A percentile compares a stretch with the other conserved stretches of the same genome.
These are phyloP conservation scores for Euclidium syriacum DNA, from an alignment of 345 rosid genomes.

Conservation along the genomic window DNA sequence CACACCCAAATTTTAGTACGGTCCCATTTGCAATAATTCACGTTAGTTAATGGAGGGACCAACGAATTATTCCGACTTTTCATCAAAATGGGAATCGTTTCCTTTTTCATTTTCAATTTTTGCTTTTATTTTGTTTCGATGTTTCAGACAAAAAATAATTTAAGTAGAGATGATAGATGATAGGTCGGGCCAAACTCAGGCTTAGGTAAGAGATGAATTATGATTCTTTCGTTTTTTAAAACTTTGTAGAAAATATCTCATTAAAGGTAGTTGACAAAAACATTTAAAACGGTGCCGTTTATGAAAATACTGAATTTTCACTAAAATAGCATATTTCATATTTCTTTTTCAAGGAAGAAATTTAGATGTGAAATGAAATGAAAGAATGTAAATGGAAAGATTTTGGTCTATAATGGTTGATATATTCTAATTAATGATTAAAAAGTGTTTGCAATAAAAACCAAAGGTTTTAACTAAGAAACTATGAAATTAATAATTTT, in stretches of 20 bases:
- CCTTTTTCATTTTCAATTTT: conserved; percentile 5
- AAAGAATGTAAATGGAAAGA: not conserved
- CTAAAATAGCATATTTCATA: conserved; percentile 6
- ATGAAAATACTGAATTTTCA: not conserved
- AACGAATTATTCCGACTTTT: conserved; percentile 28
- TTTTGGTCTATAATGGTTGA: not conserved
- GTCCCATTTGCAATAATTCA: conserved; percentile 36
- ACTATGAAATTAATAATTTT: not conserved
- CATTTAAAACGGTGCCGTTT: not conserved
- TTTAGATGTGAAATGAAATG: not conserved
- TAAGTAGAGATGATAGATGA: not conserved
- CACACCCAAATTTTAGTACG: conserved; percentile 26
- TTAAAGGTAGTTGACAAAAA: not conserved
- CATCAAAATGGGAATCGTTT: conserved; percentile 27
- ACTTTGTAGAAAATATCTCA: conserved; percentile 1
- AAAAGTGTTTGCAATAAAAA: not conserved
- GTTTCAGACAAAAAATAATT: conserved; percentile 18
- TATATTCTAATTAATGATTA: not conserved
- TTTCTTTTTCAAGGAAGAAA: not conserved
- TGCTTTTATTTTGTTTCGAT: conserved; percentile 29
- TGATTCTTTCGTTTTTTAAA: conserved; percentile 9
- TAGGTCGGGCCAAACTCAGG: conserved; percentile 27
- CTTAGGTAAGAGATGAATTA: conserved; percentile 9
- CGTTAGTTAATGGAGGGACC: conserved; percentile 31
- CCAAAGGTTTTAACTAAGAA: not conserved